Conservation (phyloP, 2,329 filamentous ascomycete species). For the Juglanconis oblonga region DNA sequence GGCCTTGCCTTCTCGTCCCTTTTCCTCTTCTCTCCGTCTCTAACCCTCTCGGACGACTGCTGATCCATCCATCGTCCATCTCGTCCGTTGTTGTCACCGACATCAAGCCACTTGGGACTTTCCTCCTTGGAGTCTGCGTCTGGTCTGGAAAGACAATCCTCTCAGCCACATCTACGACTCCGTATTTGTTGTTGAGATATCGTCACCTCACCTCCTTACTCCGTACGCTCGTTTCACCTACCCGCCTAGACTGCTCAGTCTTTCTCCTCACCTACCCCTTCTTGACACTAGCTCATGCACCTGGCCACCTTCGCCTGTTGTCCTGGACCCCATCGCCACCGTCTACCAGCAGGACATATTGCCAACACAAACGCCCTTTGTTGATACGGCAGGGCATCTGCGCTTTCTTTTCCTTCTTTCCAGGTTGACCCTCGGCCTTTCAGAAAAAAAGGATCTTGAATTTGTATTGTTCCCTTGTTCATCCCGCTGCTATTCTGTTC, state of each 20-base stretch:
- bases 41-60: slow-evolving; percentile 11
- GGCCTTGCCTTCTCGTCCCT: slow-evolving; percentile 6
- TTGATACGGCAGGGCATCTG: slow-evolving; percentile 17
- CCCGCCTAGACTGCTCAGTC: slow-evolving; percentile 21
- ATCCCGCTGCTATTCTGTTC: slow-evolving; percentile 15
- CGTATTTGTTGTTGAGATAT: slow-evolving; percentile 18
- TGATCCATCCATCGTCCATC: slow-evolving; percentile 18
- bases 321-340: neutral
- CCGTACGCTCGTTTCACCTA: slow-evolving; percentile 26
- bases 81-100: slow-evolving; percentile 15
- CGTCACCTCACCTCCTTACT: slow-evolving; percentile 21
- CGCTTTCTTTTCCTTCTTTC: slow-evolving; percentile 40
- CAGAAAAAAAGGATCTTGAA: slow-evolving; percentile 21
- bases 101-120: slow-evolving; percentile 16
- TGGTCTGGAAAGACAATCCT: slow-evolving; percentile 11
- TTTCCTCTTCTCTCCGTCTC: slow-evolving; percentile 13
- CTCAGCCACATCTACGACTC: slow-evolving; percentile 6
- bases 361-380: slow-evolving; percentile 5
- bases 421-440: slow-evolving; percentile 58
- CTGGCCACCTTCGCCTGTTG: slow-evolving; percentile 16
- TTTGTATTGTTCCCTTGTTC: slow-evolving; percentile 23
- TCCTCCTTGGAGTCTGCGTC: slow-evolving; percentile 17
- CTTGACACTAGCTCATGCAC: slow-evolving; percentile 19
- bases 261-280: slow-evolving; percentile 19
- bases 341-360: slow-evolving; percentile 3